These are phyloP conservation scores for Hymenotorrendiella dingleyae DNA, from an alignment of 2,329 filamentous ascomycete species.

Conservation along the genomic window DNA sequence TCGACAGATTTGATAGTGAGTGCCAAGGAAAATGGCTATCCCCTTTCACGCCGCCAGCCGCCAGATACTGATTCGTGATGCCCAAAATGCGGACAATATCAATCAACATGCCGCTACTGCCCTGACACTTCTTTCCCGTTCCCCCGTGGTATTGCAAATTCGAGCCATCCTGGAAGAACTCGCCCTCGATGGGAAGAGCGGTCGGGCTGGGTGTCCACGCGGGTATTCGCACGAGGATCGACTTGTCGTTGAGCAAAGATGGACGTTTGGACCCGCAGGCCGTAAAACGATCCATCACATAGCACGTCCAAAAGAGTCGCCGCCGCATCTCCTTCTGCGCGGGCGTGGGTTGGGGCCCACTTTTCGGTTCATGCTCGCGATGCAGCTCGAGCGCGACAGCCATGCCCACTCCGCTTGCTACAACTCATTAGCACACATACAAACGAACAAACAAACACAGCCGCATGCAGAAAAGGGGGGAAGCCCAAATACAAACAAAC, in stretches of 20 bases:
- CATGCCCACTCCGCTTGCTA: slow-evolving; percentile 75
- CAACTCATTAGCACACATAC: neutral
- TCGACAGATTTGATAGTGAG: slow-evolving; percentile 75
- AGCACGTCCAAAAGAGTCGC: slow-evolving; percentile 85
- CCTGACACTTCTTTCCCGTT: slow-evolving; percentile 63
- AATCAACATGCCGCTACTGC: slow-evolving; percentile 74
- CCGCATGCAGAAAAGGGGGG: too few relatives aligned
- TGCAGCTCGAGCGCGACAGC: slow-evolving; percentile 76
- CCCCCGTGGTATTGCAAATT: slow-evolving; percentile 69
- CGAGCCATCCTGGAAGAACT: slow-evolving; percentile 74
- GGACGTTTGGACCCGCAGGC: slow-evolving; percentile 77
- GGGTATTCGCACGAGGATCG: slow-evolving; percentile 68
- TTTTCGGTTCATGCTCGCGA: slow-evolving; percentile 61
- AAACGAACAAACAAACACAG: too few relatives aligned
- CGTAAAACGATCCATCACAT: slow-evolving; percentile 78
- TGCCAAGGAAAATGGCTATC: slow-evolving; percentile 92
- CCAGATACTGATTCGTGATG: slow-evolving; percentile 76
- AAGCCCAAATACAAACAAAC: too few relatives aligned
- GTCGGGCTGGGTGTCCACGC: slow-evolving; percentile 62
- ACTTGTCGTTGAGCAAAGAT: slow-evolving; percentile 72
- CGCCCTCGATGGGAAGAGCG: slow-evolving; percentile 62
- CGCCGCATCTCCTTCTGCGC: slow-evolving; percentile 71
- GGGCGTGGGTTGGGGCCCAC: slow-evolving; percentile 55
- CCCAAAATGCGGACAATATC: slow-evolving; percentile 79
- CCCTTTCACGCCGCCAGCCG: slow-evolving; percentile 79